A percentile compares a stretch with the other conserved stretches of the same genome.
Conservation (phyloP, 169 alveolate genomes). For the Eimeria sp. region DNA sequence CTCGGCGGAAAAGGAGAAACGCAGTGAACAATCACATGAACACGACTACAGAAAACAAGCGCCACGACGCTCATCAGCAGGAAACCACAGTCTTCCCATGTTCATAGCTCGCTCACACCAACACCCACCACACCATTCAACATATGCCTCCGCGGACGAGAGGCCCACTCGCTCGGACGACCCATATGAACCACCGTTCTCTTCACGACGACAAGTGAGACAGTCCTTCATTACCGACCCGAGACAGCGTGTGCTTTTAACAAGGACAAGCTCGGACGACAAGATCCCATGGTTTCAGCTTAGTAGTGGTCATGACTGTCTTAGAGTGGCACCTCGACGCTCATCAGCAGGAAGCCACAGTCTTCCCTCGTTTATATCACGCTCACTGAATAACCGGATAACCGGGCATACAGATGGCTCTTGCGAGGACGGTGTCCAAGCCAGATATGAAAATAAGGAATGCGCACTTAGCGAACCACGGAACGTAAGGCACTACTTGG, state of each 20-base stretch:
- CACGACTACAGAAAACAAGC: background rate
- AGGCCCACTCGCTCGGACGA: background rate
- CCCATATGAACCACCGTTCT: background rate
- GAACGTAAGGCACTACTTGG: constrained; percentile 18
- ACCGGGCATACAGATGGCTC: background rate
- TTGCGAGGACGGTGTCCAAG: background rate
- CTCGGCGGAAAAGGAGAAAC: constrained; percentile 52
- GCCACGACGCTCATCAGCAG: constrained; percentile 74
- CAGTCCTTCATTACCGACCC: constrained; percentile 55
- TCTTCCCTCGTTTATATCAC: constrained; percentile 66
- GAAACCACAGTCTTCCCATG: constrained; percentile 71
- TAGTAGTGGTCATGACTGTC: background rate
- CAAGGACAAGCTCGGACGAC: too few species aligned
- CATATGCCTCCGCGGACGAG: background rate
- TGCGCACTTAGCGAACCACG: background rate
- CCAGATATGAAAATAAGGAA: background rate
- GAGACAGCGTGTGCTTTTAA: too few species aligned
- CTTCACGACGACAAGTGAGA: constrained; percentile 58
- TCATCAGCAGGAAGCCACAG: constrained; percentile 77
- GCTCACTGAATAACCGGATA: too few species aligned
- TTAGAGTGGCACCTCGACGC: constrained; percentile 29
- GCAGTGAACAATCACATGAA: background rate
- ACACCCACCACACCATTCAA: background rate
- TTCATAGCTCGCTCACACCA: constrained; percentile 64
- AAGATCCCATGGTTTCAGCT: too few species aligned